Base-by-base conservation (phyloP, 495 filamentous ascomycete species). In the Podospora tetraspora region DNA sequence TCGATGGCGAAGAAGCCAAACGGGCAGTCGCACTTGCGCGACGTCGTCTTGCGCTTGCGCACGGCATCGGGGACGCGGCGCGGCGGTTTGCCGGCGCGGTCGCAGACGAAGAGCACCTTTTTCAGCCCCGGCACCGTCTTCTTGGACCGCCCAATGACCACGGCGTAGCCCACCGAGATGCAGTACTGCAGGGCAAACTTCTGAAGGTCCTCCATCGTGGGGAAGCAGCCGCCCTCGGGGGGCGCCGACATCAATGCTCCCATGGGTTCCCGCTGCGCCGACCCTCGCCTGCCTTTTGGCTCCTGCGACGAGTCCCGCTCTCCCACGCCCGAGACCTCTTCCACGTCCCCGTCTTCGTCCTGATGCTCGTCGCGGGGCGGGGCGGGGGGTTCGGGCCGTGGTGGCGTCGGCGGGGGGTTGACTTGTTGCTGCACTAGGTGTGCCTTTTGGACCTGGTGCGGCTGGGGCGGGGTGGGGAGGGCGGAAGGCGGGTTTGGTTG, bases 1-100 rank as follows among this genome's bases (percentile, higher is more conserved):
- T 87, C 84, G 22, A 87, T 81, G 29, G 84, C 84, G 62, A 85
- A 87, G 66, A 87, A 85, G 11, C 84, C 84, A 67, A 87, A 87
- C 58, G 82, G 83, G 69, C 84, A 87, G 60, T 85, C 84, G 66
- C 83, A 85, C 69, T 87, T 87, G 30, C 84, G 78, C 30, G 83
- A 85, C 21, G 84, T 85, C 2, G 84, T 87, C 72, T 84, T 86
- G 22, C 84, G 78, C 73, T 86, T 85, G 61, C 84, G 79, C 67
- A 80, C 76, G 71, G 85, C 84, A 1, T 83, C 83, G 63, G 77
- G 82, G 52, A 87, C 83, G 12, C 82, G 79, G 34, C 76, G 81
- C 21, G 82, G 82, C n/a, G 82, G 82, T 57, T 82, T 85, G 22
- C 84, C 84, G 3, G 84, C 84, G 56, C 84, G 80, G 71, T 87